phyloP scores from a whole-genome alignment of 805 yeast genomes.

The Danielozyma ontarioensis region DNA sequence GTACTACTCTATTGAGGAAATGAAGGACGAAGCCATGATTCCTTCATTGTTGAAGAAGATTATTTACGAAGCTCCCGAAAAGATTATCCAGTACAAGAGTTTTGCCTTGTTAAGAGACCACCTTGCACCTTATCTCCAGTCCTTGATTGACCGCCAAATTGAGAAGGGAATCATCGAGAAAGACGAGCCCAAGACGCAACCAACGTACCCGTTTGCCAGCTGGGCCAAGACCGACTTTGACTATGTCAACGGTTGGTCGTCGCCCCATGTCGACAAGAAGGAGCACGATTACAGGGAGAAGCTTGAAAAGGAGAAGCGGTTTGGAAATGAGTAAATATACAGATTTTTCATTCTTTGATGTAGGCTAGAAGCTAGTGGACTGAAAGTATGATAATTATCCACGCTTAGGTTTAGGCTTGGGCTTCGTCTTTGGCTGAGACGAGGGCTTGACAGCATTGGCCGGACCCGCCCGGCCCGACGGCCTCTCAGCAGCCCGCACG shows the following conservation, averaged over 20 bases:
- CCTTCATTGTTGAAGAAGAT: conserved; percentile 68
- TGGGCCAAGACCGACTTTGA: conserved; percentile 43
- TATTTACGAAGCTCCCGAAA: conserved; percentile 61
- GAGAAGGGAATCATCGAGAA: conserved; percentile 49
- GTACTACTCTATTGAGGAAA: conserved; percentile 73
- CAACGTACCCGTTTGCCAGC: conserved; percentile 62
- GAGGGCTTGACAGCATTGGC: conserved; percentile 1
- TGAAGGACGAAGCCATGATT: conserved; percentile 73
- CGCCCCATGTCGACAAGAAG: conserved; percentile 13
- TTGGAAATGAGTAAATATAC: conserved; percentile 4
- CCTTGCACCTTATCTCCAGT: conserved; percentile 52
- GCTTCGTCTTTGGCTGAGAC: conserved; percentile 3
- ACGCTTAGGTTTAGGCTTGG: neutral
- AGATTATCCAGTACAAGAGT: conserved; percentile 58
- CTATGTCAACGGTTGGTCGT: conserved; percentile 33
- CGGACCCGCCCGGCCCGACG: conserved; percentile 1
- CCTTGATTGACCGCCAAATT: conserved; percentile 51
- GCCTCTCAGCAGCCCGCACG: neutral
- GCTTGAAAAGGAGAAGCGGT: conserved; percentile 16
- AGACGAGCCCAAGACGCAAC: conserved; percentile 55
- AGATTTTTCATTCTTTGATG: too few species aligned
- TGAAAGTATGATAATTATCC: neutral
- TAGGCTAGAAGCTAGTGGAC: neutral
- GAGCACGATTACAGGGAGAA: conserved; percentile 18
- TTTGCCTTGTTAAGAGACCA: conserved; percentile 58